Conservation (phyloP, 768 basidiomycete species). For the Hericium coralloides region DNA sequence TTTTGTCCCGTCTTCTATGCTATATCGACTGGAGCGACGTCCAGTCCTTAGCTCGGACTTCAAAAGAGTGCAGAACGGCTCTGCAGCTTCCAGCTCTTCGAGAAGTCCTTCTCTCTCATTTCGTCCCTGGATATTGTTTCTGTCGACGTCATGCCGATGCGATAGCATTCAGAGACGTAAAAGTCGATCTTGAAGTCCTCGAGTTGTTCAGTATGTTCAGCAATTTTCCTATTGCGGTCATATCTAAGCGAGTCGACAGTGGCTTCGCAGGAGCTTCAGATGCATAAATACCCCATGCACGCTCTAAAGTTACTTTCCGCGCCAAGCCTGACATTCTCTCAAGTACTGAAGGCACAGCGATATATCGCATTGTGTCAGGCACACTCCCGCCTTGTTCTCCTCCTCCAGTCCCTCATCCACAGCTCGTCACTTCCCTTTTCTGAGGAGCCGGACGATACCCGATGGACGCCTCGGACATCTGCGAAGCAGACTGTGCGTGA, state of each 20-base stretch:
- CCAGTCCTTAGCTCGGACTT: conserved; percentile 28
- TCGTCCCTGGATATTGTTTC: conserved; percentile 48
- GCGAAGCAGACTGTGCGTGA: conserved; percentile 33
- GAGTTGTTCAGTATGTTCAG: conserved; percentile 52
- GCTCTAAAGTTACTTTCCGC: conserved; percentile 46
- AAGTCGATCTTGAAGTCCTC: conserved; percentile 49
- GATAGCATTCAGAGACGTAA: conserved; percentile 35
- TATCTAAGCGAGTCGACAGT: conserved; percentile 29
- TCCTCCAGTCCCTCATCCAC: conserved; percentile 65
- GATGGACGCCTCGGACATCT: conserved; percentile 12
- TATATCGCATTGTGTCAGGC: conserved; percentile 45
- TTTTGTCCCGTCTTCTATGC: conserved; percentile 26
- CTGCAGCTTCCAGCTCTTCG: conserved; percentile 24
- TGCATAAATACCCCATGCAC: conserved; percentile 66
- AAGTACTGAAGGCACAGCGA: conserved; percentile 26
- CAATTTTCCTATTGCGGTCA: neutral
- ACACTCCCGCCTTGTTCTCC: conserved; percentile 67
- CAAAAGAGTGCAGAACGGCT: conserved; percentile 24
- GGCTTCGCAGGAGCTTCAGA: conserved; percentile 51
- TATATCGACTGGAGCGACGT: conserved; percentile 31
- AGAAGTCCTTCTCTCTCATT: conserved; percentile 35
- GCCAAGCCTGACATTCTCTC: conserved; percentile 20
- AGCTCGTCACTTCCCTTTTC: conserved; percentile 37
- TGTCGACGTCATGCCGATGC: conserved; percentile 34
- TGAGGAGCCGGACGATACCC: conserved; percentile 24